Base-by-base conservation (phyloP, 768 basidiomycete genomes). In the Pluteus cervinus region DNA sequence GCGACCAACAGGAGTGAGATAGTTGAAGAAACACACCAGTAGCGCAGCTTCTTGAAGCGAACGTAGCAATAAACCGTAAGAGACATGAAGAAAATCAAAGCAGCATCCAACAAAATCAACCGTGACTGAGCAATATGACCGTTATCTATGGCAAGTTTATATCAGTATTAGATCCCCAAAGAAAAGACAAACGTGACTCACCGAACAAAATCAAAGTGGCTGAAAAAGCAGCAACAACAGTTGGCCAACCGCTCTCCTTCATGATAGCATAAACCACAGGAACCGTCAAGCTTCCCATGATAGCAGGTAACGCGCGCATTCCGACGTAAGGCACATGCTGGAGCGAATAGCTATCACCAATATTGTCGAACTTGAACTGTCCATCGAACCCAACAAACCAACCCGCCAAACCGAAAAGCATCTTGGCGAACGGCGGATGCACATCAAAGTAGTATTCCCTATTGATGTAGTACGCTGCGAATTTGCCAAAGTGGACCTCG, bases 371-470 rank as follows among this genome's bases (percentile, higher is more conserved):
- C 20, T 79, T 72, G 62, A 97, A 99, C 35, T 82, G 69, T 26
- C 96, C 96, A 48, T 97, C 86, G 53, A 93, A 98, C 7, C 94
- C 96, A 21, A 92, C 88, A 40, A 93, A 86, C 90, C 90, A 98
- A 44, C 91, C 96, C 20, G 88, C 87, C 23, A 96, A 73, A 28
- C 83, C 96, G 53, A 94, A 89, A 17, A 99, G 71, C 43, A 99
- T 74, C 58, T 99, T 99, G 28, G 96, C 93, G 36, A 98, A 77
- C 2, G 96, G 96, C 24, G 96, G 96, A 53, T 99, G 96, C 6
- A 99, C 94, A 57, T 99, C 96, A 68, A 99, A 99, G 65, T 98
- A 98, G 67, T 97, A 99, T 61, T 96, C 79, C 46, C 94, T 75
- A 31, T 66, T 66, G 55, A 98, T 81, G 61, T 99, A 99, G 62